Base-by-base conservation (phyloP, 805 yeast species). In the Jamesozyma rosinii region DNA sequence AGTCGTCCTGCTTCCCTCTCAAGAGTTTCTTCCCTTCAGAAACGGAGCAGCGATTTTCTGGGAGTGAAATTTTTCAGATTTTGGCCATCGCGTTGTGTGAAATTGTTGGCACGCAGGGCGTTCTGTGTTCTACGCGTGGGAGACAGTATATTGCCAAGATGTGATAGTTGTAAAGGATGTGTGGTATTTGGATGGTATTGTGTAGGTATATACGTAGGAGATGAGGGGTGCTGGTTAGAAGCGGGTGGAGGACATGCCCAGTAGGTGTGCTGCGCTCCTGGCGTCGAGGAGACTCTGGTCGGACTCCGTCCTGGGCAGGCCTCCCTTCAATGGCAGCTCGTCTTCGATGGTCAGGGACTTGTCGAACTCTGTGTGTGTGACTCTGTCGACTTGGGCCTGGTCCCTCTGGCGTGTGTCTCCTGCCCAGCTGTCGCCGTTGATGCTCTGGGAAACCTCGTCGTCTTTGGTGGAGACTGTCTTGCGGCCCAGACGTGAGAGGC, bases 401-500 rank as follows among this genome's bases (percentile, higher is more conserved):
- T 47, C 40, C 13, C 51, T 54, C 37, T 42, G 54, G 32, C 74
- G 67, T 6, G 67, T 59, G 47, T 75, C 80, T 5, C 81, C 80
- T 44, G 72, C 71, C 83, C 83, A 77, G 44, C 72, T 68, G 50
- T 77, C 83, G 8, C 81, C 80, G 9, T 65, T 53, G 0, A 62
- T 55, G 14, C 73, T 66, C 53, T 77, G 83, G 19, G 76, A 70
- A 2, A 63, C 52, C 2, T 45, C 18, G 40, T 35, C 39, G 37
- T 40, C 27, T 49, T 47, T 11, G 49, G 49, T 31, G 40, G 53
- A 19, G 57, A 55, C 3, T 77, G 74, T 41, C 4, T 51, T 51
- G 24, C 65, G 55, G 15, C 95, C 95, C 31, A 92, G 67, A 44
- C 95, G 69, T 33, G 92, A 76, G 33, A 92, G 71, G 0, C 95